Conservation (phyloP, 257 asterid species). For the Pogostemon cablin region DNA sequence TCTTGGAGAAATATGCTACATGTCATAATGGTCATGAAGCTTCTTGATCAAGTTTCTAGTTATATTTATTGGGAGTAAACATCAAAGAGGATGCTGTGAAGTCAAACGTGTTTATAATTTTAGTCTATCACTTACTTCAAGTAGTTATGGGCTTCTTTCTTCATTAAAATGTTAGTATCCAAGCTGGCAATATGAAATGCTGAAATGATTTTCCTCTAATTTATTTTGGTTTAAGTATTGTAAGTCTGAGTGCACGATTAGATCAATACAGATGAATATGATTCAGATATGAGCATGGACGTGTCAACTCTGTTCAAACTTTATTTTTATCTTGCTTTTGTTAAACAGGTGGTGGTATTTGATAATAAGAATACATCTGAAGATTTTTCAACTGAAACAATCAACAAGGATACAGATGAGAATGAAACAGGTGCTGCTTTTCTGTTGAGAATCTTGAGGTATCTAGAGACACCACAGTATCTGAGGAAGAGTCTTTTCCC, state of each 20-base stretch:
- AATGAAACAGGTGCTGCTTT: slow-evolving; percentile 81
- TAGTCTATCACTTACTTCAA: no score
- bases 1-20: not conserved
- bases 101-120: no score
- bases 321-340: slow-evolving; percentile 23
- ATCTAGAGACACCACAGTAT: slow-evolving; percentile 97
- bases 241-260: not conserved
- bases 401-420: slow-evolving; percentile 53
- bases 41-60: not conserved
- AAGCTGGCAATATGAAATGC: not conserved
- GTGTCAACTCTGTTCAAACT: slow-evolving; percentile 6
- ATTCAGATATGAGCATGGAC: slow-evolving; percentile 1
- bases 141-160: not conserved
- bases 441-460: slow-evolving; percentile 79
- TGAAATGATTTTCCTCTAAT: not conserved
- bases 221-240: not conserved
- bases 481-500: slow-evolving; percentile 92
- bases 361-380: slow-evolving; percentile 60
- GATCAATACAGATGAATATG: not conserved
- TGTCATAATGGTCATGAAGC: slow-evolving; percentile 1
- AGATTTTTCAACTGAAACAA: slow-evolving; percentile 41
- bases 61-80: no score
- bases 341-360: slow-evolving; percentile 69
- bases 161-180: not conserved
- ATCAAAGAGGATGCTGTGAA: no score